Evolutionary conservation across 225 moss, liverwort and hornwort species (phyloP).

Genomic region (Antitrichia curtipendula): DNA sequence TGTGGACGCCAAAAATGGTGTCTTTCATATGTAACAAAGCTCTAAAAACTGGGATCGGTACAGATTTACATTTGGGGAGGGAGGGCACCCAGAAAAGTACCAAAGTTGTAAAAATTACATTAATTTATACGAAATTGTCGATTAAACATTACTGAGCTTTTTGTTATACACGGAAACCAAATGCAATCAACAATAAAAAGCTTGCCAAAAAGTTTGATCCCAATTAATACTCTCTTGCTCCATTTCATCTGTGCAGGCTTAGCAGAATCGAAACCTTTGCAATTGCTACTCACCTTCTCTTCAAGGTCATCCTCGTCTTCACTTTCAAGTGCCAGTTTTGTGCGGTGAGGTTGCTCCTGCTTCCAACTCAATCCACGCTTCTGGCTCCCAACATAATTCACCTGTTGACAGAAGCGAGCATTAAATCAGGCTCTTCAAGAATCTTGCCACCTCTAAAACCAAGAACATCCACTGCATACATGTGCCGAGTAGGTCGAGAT

Average conservation of each 20-base stretch:
- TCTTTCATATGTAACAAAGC: not conserved
- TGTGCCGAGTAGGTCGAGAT: not conserved
- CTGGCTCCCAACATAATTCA: not conserved
- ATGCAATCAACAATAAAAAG: not conserved
- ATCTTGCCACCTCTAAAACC: not conserved
- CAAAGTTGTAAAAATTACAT: not conserved
- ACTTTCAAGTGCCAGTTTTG: slow-evolving; percentile 2
- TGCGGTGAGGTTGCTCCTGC: slow-evolving; percentile 36
- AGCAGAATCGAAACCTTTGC: not conserved
- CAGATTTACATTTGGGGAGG: not conserved
- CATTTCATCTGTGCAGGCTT: not conserved
- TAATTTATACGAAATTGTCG: not conserved
- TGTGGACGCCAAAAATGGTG: too few species aligned
- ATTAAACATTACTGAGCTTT: not conserved
- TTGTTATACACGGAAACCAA: not conserved
- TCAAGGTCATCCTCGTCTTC: not conserved
- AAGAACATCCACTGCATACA: not conserved
- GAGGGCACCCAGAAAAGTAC: too few species aligned
- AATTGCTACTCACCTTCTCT: slow-evolving; percentile 11
- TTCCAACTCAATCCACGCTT: slow-evolving; percentile 33
- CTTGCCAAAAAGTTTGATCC: not conserved
- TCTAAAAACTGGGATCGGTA: not conserved
- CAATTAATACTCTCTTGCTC: not conserved
- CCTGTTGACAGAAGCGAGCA: not conserved
- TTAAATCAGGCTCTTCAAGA: not conserved